Base-by-base conservation (phyloP, 176 grass and related monocot genomes). In the Zizania latifolia region DNA sequence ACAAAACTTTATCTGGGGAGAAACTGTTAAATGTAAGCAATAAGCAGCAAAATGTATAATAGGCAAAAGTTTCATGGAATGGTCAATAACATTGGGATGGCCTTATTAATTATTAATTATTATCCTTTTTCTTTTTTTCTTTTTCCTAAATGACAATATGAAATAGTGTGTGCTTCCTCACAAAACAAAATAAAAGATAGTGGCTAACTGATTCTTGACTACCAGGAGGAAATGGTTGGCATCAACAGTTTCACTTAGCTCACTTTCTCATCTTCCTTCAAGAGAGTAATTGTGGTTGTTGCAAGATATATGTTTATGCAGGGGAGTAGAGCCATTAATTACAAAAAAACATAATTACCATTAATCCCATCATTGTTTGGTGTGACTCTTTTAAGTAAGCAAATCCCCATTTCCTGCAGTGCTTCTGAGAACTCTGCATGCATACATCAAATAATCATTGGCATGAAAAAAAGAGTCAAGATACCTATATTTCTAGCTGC, bases 401-500 rank as follows among this genome's bases (percentile, higher is more conserved):
- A 98, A 51, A 84, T 78, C 46, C 94, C 94, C 83, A 98, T 90
- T 88, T 98, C 94, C 72, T 83, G 63, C 22, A 98, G 80, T 30
- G 94, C 88, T 87, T 98, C 94, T 28, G 91, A 98, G 83, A 98
- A 98, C 48, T 98, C 91, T 94, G 84, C 84, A 87, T 15, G 44
- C n/a, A n/a, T n/a, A n/a, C n/a, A 53, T 17, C n/a, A 53, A 53
- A 53, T 53, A n/a, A 53, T 28, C 44, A 77, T 31, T 58, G 29
- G 29, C 28, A 77, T 65, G n/a, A n/a, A n/a, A 65, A 65, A 57
- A 34, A 37, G 46, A 53, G 23, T 31, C 23, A 74, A 68, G 6
- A 62, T n/a, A 58, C 8, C 2, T 24, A 79, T n/a, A 75, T 35
- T 50, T 40, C 0, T 50, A 74, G 26, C 19, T 43, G 19, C 29